Base-by-base conservation (phyloP, 2,329 filamentous ascomycete genomes). In the Botrytis pseudocinerea region DNA sequence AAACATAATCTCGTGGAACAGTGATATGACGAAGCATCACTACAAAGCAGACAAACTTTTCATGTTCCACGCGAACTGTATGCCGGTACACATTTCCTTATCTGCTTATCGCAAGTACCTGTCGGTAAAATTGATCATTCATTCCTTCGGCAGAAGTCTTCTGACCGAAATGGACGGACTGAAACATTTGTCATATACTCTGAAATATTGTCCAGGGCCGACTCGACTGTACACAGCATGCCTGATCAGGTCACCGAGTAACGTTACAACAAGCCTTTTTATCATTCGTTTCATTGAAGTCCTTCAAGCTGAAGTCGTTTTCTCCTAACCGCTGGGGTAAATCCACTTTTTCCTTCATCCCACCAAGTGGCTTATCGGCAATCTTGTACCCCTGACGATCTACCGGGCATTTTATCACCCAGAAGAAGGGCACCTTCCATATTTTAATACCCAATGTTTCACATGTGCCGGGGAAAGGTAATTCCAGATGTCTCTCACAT, bases 321-420 rank as follows among this genome's bases (percentile, higher is more conserved):
- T 16, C 28, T 35, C 32, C 28, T 4, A 62, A n/a, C 28, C 28
- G 54, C 68, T 62, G 57, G 40, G 54, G 38, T 68, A 32, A 46
- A 68, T 46, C 32, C 44, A 25, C 20, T 68, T 40, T 54, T 51
- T 68, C 22, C 48, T 69, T 48, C n/a, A 69, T 54, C 46, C 32
- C 64, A 40, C 64, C 46, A 69, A 69, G 66, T 60, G 66, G 51
- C 38, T 64, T 51, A 42, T 71, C 69, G 69, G 60, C 69, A 65
- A 71, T 71, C 60, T 71, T 54, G 48, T 28, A 57, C 60, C 69
- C 69, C 46, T 65, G 69, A 35, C 10, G 60, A 71, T 71, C 69
- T 35, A 7, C 46, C 69, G 69, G 69, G 32, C 60, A 65, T 51
- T 70, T 60, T 62, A 62, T 46, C 54, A n/a, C 51, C 20, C 22